Base-by-base conservation (phyloP, 2,329 filamentous ascomycete genomes). In the Monilinia laxa region DNA sequence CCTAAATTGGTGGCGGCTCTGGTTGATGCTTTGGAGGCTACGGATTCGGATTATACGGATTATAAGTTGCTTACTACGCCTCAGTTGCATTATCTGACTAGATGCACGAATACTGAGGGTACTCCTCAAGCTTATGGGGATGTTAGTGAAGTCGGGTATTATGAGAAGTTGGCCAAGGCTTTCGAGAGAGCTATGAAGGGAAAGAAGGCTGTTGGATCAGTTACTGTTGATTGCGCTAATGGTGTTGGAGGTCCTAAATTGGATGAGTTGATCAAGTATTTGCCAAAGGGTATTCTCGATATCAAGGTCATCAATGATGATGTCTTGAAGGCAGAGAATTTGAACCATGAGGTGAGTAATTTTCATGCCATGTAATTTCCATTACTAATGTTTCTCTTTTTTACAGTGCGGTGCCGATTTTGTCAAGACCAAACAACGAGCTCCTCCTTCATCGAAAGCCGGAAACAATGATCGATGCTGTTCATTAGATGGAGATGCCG, bases 11-110 rank as follows among this genome's bases (percentile, higher is more conserved):
- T 93, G 40, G 83, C 85, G 51, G 91, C 93, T 68, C 85, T 98
- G 60, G 85, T 88, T 68, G 90, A 92, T 75, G 92, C 92, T 23
- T 83, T 98, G 70, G 87, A 89, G 68, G 91, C 91, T 62, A 89
- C 90, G 57, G 85, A 86, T 66, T 87, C 90, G 65, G 87, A 92
- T 68, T 89, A 87, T 76, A 87, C 87, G 75, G 94, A 98, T 82
- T 94, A 89, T 81, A 95, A 94, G 79, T 89, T 93, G 77, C 83
- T 97, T 75, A 98, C 95, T 16, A 99, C 95, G 4, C 95, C 95
- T n/a, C 95, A 98, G 81, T 85, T 99, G 67, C 95, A 99, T 82
- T 99, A 99, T 80, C 84, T 98, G 71, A 94, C 94, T 42, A 91
- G 95, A 71, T 96, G 93, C 79, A 86, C 93, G 80, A 99, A 99